A percentile compares a stretch with the other conserved stretches of the same genome.
These are phyloP conservation scores for Umbilicus rupestris DNA, from an alignment of 164 flowering plant genomes.

Conservation along the genomic window DNA sequence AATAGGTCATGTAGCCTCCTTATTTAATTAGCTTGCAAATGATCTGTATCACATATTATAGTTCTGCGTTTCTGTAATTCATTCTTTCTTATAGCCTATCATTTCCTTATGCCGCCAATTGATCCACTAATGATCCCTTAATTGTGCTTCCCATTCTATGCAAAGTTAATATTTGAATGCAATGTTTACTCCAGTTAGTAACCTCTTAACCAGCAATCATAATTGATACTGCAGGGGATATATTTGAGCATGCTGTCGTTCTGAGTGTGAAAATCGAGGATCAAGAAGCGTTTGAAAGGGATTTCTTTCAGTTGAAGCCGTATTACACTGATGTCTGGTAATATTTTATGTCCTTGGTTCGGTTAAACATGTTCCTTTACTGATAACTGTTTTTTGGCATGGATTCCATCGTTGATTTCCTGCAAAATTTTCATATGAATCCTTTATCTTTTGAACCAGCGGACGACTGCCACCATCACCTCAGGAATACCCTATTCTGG, in stretches of 20 bases:
- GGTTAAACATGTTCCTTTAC: background rate
- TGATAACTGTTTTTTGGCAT: background rate
- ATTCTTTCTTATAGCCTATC: no score
- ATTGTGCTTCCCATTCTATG: background rate
- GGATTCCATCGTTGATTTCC: background rate
- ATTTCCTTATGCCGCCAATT: no score
- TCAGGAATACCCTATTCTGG: conserved; percentile 70
- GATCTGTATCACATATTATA: no score
- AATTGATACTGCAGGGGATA: conserved; percentile 45
- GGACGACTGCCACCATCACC: conserved; percentile 57
- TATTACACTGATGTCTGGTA: conserved; percentile 86
- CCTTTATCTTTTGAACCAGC: background rate
- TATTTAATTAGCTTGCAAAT: no score
- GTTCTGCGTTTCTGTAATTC: no score
- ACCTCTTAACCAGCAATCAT: background rate
- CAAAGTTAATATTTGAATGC: background rate
- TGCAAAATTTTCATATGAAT: background rate
- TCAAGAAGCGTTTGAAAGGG: conserved; percentile 93
- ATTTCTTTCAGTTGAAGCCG: conserved; percentile 92
- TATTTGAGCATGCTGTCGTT: conserved; percentile 92
- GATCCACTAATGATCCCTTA: no score
- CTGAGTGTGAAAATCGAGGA: conserved; percentile 83
- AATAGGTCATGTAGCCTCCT: no score
- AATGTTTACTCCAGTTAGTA: background rate
- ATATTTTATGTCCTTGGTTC: background rate